Base-by-base conservation (phyloP, 345 rosid species). In the Alliaria petiolata region DNA sequence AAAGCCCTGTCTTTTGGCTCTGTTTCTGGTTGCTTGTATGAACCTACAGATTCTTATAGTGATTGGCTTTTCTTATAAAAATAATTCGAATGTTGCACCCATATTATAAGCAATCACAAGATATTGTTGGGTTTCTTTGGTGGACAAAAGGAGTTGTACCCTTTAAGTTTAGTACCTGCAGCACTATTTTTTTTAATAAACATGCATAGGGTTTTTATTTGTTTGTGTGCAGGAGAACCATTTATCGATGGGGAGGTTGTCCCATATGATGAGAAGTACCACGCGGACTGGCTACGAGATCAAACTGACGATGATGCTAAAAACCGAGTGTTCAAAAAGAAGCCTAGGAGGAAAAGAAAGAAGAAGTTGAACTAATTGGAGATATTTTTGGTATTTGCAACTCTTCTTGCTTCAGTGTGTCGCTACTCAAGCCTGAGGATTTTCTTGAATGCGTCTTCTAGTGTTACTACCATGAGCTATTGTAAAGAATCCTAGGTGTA, bases 231-330 rank as follows among this genome's bases (percentile, higher is more conserved):
- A 82, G 83, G 85, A 63, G 85, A 82, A 70, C 81, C 83, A 6
- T 74, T 82, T 1, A 11, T 74, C 2, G 40, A 77, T 35, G 81
- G 81, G 8, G 68, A 77, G 60, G 80, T 75, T 62, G 83, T 62
- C 6, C 71, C 83, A n/a, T 82, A 82, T 7, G 67, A 71, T 58
- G 74, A 67, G 31, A 82, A 77, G 70, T 79, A 71, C 19, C 81
- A 82, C 44, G 76, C 51, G 19, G 80, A 77, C 60, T 82, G 83
- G 83, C 30, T 80, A 17, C 62, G 31, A 57, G 80, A 78, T 66
- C 70, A 59, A 17, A 60, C 65, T 17, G 73, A 69, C 28, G 76
- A 68, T 3, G 72, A 68, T 50, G 42, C 16, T 39, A 40, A 53
- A 12, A 31, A 31, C 3, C n/a, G 22, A 49, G 14, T 69, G 14